Conservation (phyloP, 331 rosid genomes). For the Pyracantha coccinea region DNA sequence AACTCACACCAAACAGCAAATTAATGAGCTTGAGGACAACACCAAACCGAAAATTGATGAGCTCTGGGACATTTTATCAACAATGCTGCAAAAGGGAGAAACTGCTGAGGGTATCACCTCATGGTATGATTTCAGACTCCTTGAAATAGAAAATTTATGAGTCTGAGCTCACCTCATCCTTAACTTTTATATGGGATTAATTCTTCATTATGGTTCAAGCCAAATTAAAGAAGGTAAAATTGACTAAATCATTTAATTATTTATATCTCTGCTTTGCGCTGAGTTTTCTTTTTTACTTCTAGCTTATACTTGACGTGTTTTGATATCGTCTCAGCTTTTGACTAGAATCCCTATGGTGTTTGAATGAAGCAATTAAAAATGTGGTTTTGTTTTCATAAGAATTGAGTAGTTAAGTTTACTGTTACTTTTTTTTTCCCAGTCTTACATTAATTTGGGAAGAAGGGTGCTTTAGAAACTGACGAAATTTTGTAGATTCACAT, state of each 20-base stretch:
- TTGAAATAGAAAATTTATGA: background rate
- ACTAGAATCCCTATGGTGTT: background rate
- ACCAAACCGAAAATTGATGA: slow-evolving; percentile 26
- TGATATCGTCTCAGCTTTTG: background rate
- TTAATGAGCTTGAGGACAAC: background rate
- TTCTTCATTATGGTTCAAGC: background rate
- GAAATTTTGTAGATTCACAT: background rate
- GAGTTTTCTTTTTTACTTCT: background rate
- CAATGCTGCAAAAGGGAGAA: slow-evolving; percentile 42
- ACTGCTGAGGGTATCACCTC: slow-evolving; percentile 21
- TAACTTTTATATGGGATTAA: background rate
- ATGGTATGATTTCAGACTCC: slow-evolving; percentile 34
- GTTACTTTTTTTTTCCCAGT: background rate
- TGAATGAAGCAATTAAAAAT: background rate
- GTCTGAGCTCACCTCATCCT: background rate
- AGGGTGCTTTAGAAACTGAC: background rate
- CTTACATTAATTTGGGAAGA: background rate
- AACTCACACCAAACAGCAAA: slow-evolving; percentile 17
- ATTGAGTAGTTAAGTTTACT: background rate
- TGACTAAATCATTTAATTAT: background rate
- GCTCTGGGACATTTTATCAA: slow-evolving; percentile 46
- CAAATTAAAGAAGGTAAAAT: background rate
- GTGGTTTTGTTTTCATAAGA: background rate
- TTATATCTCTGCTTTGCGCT: background rate
- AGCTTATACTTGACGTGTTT: background rate